Evolutionary conservation across 495 filamentous ascomycete genomes (phyloP).

Genomic region (Aspergillus sclerotiicarbonarius): DNA sequence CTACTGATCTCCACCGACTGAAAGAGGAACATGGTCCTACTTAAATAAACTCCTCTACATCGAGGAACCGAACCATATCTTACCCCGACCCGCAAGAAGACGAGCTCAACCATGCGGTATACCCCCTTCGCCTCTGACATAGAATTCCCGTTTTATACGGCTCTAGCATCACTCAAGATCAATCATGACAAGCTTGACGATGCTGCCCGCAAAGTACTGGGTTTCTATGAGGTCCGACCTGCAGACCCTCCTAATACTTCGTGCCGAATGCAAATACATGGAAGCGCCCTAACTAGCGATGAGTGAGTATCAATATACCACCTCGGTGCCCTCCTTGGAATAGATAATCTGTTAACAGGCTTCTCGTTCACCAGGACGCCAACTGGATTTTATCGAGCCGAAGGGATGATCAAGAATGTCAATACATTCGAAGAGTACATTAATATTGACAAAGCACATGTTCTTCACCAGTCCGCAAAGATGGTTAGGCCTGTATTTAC

Average conservation of each 20-base stretch:
- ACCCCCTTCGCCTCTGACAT: conserved; percentile 89
- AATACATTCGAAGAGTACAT: conserved; percentile 95
- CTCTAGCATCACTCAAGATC: conserved; percentile 85
- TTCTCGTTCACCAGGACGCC: conserved; percentile 56
- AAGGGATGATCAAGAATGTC: conserved; percentile 92
- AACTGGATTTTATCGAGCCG: conserved; percentile 70
- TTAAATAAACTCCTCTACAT: neutral
- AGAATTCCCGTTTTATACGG: conserved; percentile 89
- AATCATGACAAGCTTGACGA: conserved; percentile 96
- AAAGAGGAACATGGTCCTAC: neutral
- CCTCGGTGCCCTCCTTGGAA: neutral
- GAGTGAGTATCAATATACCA: conserved; percentile 56
- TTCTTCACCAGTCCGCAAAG: conserved; percentile 70
- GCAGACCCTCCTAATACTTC: conserved; percentile 66
- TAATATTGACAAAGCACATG: conserved; percentile 64
- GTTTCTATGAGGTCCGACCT: conserved; percentile 80
- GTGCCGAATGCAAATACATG: conserved; percentile 83
- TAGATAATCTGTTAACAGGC: neutral
- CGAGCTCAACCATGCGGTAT: conserved; percentile 52
- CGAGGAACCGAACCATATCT: neutral
- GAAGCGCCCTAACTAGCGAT: conserved; percentile 76
- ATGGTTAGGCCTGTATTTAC: conserved; percentile 54
- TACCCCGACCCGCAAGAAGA: neutral
- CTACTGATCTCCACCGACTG: too few relatives aligned
- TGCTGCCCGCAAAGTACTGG: conserved; percentile 81